phyloP scores from a whole-genome alignment of 2,329 filamentous ascomycete genomes.

The Anthostomella pinea region DNA sequence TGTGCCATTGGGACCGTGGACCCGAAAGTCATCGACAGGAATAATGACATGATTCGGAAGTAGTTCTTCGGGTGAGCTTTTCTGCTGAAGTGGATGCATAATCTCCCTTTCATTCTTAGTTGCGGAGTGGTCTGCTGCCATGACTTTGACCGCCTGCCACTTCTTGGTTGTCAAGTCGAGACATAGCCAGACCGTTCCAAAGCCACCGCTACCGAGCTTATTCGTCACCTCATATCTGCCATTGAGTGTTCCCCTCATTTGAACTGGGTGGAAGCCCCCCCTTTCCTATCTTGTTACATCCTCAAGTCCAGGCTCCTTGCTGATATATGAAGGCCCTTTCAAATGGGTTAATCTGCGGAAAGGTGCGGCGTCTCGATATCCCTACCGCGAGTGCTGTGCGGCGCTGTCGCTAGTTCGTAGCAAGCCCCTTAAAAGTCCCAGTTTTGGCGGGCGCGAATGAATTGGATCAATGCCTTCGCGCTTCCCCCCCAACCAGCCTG shows the following conservation, averaged over 20 bases:
- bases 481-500: too few species aligned
- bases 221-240: slow-evolving; percentile 13
- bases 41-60: slow-evolving; percentile 8
- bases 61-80: neutral
- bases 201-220: slow-evolving; percentile 17
- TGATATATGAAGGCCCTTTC: too few species aligned
- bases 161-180: slow-evolving; percentile 2
- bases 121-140: slow-evolving; percentile 9
- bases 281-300: slow-evolving; percentile 13
- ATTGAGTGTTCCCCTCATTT: slow-evolving; percentile 13
- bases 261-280: slow-evolving; percentile 16
- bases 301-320: too few species aligned
- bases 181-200: slow-evolving; percentile 19
- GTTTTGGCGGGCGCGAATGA: too few species aligned
- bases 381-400: too few species aligned
- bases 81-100: slow-evolving; percentile 2
- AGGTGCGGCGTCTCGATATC: too few species aligned
- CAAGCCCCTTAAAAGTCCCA: too few species aligned
- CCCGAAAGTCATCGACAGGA: slow-evolving; percentile 14
- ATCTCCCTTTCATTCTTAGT: slow-evolving; percentile 2
- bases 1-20: slow-evolving; percentile 17
- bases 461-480: too few species aligned
- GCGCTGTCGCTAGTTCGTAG: too few species aligned
- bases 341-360: too few species aligned
- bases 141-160: slow-evolving; percentile 21